Base-by-base conservation (phyloP, 2,329 filamentous ascomycete species). In the Thelonectria rubi region DNA sequence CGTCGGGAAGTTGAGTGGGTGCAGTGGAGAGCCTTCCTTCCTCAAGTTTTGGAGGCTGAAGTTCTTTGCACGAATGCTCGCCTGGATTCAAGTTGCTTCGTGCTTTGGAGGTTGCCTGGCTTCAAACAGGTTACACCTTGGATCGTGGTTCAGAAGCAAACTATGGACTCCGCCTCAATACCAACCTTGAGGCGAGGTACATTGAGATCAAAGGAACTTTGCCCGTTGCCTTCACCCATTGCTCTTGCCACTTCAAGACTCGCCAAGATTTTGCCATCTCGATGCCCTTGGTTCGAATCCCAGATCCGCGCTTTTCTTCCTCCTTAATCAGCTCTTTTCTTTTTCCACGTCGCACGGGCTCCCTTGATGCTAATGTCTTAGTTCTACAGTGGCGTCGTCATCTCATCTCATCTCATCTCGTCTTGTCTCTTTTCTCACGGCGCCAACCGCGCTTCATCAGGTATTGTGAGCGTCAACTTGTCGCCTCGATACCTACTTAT, bases 31-130 rank as follows among this genome's bases (percentile, higher is more conserved):
- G 26, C 26, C 26, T 30, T 30, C 26, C 26, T 30, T 8, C n/a
- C n/a, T n/a, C 60, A 70, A 62, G 65, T 60, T 60, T 60, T 55
- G 60, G 58, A 64, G 42, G 58, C 58, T 60, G 53, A 60, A 56
- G 58, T 52, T 56, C 40, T 43, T 60, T 55, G 55, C 52, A 47
- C 52, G 53, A 30, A 30, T 30, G n/a, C n/a, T n/a, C n/a, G n/a
- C n/a, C n/a, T n/a, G n/a, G n/a, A 30, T 30, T 30, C 26, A 5
- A 8, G 10, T 39, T 39, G 4, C 34, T 24, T 24, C 21, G 4
- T 24, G 3, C 4, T 24, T 24, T 7, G 7, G 21, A 24, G 21
- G 21, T 24, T 24, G 7, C 21, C 21, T 24, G 21, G 26, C 26
- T 30, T 30, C 26, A 30, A 30, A 30, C 26, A n/a, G n/a, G n/a